Percentiles rank a stretch among this genome's conserved stretches.
Conservation (phyloP, 441 rosid genomes). For the Brassica hybrid region DNA sequence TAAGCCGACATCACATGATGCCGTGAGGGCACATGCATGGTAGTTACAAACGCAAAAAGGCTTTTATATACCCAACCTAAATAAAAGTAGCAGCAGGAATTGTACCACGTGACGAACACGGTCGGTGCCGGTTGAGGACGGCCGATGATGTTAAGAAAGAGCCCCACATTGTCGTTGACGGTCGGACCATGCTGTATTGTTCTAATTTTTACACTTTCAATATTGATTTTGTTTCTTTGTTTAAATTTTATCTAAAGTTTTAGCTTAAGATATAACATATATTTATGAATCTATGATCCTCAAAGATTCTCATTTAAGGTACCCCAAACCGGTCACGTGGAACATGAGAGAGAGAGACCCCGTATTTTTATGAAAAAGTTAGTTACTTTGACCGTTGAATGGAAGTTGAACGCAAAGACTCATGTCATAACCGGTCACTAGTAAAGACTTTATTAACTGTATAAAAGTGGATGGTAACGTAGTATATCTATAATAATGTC, state of each 20-base stretch:
- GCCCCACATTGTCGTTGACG: conserved; percentile 44
- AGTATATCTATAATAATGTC: conserved; percentile 15
- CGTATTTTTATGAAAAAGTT: neutral
- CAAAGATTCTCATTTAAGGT: neutral
- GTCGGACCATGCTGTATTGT: conserved; percentile 43
- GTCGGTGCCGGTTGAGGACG: conserved; percentile 14
- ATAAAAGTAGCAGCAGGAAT: conserved; percentile 4
- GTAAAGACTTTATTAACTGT: neutral
- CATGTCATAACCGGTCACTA: neutral
- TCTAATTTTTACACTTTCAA: conserved; percentile 1
- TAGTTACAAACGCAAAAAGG: neutral
- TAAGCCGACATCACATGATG: conserved; percentile 27
- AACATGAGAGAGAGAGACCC: conserved; percentile 15
- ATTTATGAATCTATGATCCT: neutral
- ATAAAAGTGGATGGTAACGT: neutral
- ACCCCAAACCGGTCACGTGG: conserved; percentile 34
- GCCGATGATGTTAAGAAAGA: conserved; percentile 27
- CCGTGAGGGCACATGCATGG: conserved; percentile 11
- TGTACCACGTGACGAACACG: conserved; percentile 33
- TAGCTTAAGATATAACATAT: neutral
- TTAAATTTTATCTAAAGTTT: neutral
- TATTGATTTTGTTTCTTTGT: conserved; percentile 9
- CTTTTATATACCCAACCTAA: neutral
- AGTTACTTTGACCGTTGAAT: neutral
- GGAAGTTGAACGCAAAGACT: conserved; percentile 10